phyloP scores from a whole-genome alignment of 2,329 filamentous ascomycete species.

The Apiospora sp. region DNA sequence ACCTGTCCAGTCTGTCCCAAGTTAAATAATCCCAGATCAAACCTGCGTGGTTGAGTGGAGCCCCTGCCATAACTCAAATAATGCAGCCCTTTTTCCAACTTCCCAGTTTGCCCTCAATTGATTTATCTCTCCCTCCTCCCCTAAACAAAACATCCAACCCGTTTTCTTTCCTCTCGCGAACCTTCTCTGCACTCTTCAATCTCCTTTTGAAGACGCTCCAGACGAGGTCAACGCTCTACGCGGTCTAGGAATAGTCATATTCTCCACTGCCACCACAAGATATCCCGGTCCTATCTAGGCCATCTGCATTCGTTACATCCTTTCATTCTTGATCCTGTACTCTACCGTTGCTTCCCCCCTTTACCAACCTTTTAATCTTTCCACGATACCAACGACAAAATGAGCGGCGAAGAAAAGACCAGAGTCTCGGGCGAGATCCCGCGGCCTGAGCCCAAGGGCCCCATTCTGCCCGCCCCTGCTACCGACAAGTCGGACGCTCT shows the following conservation, averaged over 20 bases:
- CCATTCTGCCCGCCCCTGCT: slow-evolving; percentile 78
- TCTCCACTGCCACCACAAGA: not conserved
- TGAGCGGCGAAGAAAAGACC: slow-evolving; percentile 80
- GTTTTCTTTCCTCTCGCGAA: slow-evolving; percentile 7
- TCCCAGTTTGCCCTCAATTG: slow-evolving; percentile 18
- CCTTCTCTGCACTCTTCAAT: slow-evolving; percentile 15
- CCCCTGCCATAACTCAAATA: slow-evolving; percentile 22
- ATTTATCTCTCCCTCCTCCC: slow-evolving; percentile 17
- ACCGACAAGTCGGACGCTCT: slow-evolving; percentile 68
- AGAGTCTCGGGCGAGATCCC: slow-evolving; percentile 81
- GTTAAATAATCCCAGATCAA: slow-evolving; percentile 20
- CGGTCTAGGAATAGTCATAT: slow-evolving; percentile 10
- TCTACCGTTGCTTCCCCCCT: slow-evolving; percentile 25
- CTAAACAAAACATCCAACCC: slow-evolving; percentile 11
- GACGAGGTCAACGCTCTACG: slow-evolving; percentile 16
- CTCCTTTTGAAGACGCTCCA: slow-evolving; percentile 8
- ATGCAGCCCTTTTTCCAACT: slow-evolving; percentile 20
- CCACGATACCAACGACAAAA: slow-evolving; percentile 47
- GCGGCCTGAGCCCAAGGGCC: slow-evolving; percentile 63
- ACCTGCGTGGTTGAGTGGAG: slow-evolving; percentile 15
- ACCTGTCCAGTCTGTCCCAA: slow-evolving; percentile 9
- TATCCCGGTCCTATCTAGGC: slow-evolving; percentile 17
- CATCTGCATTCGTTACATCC: slow-evolving; percentile 21
- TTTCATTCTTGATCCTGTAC: not conserved
- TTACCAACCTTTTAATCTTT: slow-evolving; percentile 34